Conservation (phyloP, 345 rosid species). For the Mercurialis annua region DNA sequence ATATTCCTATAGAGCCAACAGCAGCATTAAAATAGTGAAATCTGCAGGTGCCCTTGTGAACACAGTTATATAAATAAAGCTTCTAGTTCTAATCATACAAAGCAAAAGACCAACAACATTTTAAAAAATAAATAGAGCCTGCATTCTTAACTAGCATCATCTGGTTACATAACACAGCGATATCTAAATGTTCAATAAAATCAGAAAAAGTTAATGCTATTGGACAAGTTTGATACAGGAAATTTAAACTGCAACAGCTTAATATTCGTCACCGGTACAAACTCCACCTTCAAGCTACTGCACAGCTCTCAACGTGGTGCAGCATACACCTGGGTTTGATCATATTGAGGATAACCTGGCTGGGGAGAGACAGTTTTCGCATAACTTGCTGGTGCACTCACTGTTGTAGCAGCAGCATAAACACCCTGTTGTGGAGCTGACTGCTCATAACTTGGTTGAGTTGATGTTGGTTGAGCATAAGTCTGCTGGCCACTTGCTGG, state of each 20-base stretch:
- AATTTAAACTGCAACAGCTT: background rate
- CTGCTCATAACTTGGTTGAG: conserved; percentile 73
- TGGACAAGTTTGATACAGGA: background rate
- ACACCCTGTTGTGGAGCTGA: conserved; percentile 49
- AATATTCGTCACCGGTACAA: background rate
- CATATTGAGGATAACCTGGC: conserved; percentile 54
- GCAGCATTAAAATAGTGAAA: too few species aligned
- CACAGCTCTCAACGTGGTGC: conserved; percentile 32
- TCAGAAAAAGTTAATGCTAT: conserved; percentile 10
- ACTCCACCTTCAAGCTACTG: conserved; percentile 2
- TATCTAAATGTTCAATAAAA: too few species aligned
- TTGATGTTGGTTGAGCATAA: conserved; percentile 53
- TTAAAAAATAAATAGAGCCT: too few species aligned
- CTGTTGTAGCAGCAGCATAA: conserved; percentile 49
- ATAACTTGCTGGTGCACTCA: conserved; percentile 41
- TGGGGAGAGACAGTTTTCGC: conserved; percentile 46
- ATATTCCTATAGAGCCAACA: too few species aligned
- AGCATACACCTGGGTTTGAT: conserved; percentile 50
- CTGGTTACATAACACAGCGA: too few species aligned
- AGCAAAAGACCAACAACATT: too few species aligned
- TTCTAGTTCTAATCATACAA: too few species aligned
- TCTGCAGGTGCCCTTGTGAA: too few species aligned
- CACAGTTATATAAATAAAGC: too few species aligned
- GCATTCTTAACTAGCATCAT: too few species aligned
- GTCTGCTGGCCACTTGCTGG: conserved; percentile 43